Base-by-base conservation (phyloP, 768 basidiomycete genomes). In the Astraeus odoratus region DNA sequence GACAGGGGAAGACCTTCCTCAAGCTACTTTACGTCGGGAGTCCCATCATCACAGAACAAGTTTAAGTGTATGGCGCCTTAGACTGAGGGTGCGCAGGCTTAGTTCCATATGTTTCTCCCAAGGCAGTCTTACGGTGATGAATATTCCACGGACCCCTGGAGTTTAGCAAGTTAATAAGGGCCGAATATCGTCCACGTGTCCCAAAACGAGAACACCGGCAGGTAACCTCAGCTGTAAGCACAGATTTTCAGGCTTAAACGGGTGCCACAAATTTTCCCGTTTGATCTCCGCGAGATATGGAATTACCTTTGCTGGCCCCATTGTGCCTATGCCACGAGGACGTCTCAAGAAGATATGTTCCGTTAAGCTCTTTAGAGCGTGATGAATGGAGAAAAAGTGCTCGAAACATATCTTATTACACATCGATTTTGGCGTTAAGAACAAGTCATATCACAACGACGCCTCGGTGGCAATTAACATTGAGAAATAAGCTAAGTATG, bases 261-360 rank as follows among this genome's bases (percentile, higher is more conserved):
- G 48, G 31, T 26, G 20, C 19, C 20, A 47, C 5, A n/a, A n/a
- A n/a, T 18, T 36, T 35, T 25, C 6, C 33, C 29, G 48, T 55
- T 63, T 49, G 59, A 63, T 61, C 61, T 63, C 61, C 61, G 61
- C 59, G 60, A 61, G 35, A 37, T 13, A 38, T 41, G 31, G 35
- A 29, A 31, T 47, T 40, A 34, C 34, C 34, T 34, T 8, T 29
- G 39, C 39, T 41, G 39, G 39, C 22, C 37, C 36, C 46, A 47
- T 50, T n/a, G 43, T 56, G 44, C 27, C 39, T 46, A 35, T 42
- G 44, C 39, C 39, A 41, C 39, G 39, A 30, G 51, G 55, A 51
- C 43, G 50, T 51, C 20, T 42, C 19, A 43, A 49, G 23, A n/a
- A 29, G 43, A 36, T 53, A 48, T 62, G 41, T 57, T 56, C 61